These are phyloP conservation scores for Ophiostoma ips DNA, from an alignment of 2,329 filamentous ascomycete genomes.

Conservation along the genomic window DNA sequence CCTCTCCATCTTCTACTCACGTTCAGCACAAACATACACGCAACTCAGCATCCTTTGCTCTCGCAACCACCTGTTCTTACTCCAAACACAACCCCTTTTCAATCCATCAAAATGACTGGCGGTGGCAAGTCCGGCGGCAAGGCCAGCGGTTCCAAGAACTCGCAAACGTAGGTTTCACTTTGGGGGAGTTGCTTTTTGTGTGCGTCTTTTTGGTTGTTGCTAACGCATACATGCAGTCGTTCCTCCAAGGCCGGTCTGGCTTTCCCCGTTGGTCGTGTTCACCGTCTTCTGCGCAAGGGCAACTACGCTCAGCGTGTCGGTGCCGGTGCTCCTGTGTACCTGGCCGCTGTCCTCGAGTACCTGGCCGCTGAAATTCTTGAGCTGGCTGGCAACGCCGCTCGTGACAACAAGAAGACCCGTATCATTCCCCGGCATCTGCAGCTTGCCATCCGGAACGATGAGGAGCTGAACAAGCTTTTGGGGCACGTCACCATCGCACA, in stretches of 20 bases:
- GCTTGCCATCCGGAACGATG: slow-evolving; percentile 97
- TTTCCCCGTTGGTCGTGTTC: slow-evolving; percentile 98
- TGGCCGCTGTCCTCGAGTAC: slow-evolving; percentile 95
- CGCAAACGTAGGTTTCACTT: slow-evolving; percentile 80
- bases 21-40: slow-evolving; percentile 17
- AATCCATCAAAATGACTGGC: slow-evolving; percentile 88
- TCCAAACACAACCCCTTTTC: slow-evolving; percentile 17
- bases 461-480: slow-evolving; percentile 98
- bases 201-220: slow-evolving; percentile 13
- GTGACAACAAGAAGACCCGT: slow-evolving; percentile 99
- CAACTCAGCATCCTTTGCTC: slow-evolving; percentile 15
- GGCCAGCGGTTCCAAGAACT: slow-evolving; percentile 97
- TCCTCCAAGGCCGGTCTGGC: slow-evolving; percentile 98
- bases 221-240: slow-evolving; percentile 54
- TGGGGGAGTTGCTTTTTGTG: slow-evolving; percentile 4
- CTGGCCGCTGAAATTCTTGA: slow-evolving; percentile 98
- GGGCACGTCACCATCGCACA: slow-evolving; percentile 95
- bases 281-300: slow-evolving; percentile 97
- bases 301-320: slow-evolving; percentile 99
- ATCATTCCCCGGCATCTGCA: slow-evolving; percentile 98
- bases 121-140: slow-evolving; percentile 99
- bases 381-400: slow-evolving; percentile 93
- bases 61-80: slow-evolving; percentile 15
- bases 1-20: slow-evolving; percentile 21
- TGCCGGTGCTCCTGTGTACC: slow-evolving; percentile 94